Evolutionary conservation across 2,329 filamentous ascomycete genomes (phyloP), one percentile per base, ranked within the genome.

Genomic region (Aspergillus bombycis): DNA sequence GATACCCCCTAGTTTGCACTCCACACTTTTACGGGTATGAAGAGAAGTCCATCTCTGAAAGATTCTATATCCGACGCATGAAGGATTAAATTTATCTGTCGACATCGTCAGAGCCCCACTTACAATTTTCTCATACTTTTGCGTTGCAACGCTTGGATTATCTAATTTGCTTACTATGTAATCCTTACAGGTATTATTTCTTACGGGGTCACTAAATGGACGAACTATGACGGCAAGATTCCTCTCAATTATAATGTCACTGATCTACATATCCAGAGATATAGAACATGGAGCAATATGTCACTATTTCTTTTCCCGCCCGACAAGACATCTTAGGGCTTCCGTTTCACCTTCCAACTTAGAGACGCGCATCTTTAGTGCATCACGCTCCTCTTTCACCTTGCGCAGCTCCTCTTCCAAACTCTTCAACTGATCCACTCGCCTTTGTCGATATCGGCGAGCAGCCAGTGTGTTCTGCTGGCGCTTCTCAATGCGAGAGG

Each of bases 321-420:
- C 41, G 8, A 59, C 8, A 28, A 62, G 48, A 21, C 55, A 19
- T 8, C 61, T 34, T 7, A 62, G 56, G 32, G 61, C 61, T 41
- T 65, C 63, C 52, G 63, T 65, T 58, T 62, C 63, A 9, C 63
- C 63, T 28, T 57, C 63, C 58, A 65, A 38, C n/a, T 65, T 65
- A 12, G 63, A 65, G 16, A 65, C 60, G 12, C 60, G 52, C 63
- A 62, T 62, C 38, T 53, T 52, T 41, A 63, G 32, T 43, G 58
- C 46, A 58, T 65, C 58, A 30, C 61, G 61, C 28, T 63, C 63
- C 58, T 52, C 48, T 32, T 61, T 57, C 14, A 65, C 58, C 5
- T 58, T 48, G 43, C 57, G 54, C n/a, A 65, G 28, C 36, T 65
- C 61, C n/a, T 62, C 61, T 43, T 65, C 63, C 55, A 65, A 21